A percentile compares a stretch with the other conserved stretches of the same genome.
Conservation (phyloP, 345 rosid species). For the Brassica carinata region DNA sequence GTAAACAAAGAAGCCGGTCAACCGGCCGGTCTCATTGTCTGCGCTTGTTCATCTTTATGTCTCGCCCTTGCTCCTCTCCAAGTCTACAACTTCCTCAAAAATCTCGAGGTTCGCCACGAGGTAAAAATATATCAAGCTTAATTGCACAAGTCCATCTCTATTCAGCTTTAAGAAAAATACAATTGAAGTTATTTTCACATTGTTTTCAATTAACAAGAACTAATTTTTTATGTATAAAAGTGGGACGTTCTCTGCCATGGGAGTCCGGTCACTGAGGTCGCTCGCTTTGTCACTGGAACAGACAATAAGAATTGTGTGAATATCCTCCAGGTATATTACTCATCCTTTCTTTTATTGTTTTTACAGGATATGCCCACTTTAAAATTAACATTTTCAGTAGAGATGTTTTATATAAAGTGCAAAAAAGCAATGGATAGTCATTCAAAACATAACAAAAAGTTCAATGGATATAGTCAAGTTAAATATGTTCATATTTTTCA, state of each 20-base stretch:
- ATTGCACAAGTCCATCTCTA: not conserved
- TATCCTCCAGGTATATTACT: slow-evolving; percentile 49
- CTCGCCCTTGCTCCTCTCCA: slow-evolving; percentile 52
- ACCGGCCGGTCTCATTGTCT: slow-evolving; percentile 46
- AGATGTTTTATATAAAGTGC: not conserved
- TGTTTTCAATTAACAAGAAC: not conserved
- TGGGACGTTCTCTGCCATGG: slow-evolving; percentile 77
- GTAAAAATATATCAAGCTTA: slow-evolving; percentile 30
- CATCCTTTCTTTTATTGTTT: not conserved
- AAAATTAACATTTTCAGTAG: not conserved
- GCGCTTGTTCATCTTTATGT: slow-evolving; percentile 74
- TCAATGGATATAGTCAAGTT: not conserved
- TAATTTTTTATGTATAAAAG: slow-evolving; percentile 36
- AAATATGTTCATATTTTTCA: not conserved
- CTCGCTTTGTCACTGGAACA: slow-evolving; percentile 3
- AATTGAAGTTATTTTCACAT: too few species aligned
- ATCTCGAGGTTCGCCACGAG: slow-evolving; percentile 49
- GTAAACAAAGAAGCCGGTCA: slow-evolving; percentile 48
- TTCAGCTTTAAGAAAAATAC: too few species aligned
- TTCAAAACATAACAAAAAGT: too few species aligned
- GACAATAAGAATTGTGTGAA: slow-evolving; percentile 51
- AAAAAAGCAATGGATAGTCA: not conserved
- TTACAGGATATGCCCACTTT: not conserved
- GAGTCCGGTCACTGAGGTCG: slow-evolving; percentile 47
- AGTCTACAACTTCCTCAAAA: slow-evolving; percentile 54